These are phyloP conservation scores for Tuber borchii DNA, from an alignment of 495 filamentous ascomycete genomes.

Conservation along the genomic window DNA sequence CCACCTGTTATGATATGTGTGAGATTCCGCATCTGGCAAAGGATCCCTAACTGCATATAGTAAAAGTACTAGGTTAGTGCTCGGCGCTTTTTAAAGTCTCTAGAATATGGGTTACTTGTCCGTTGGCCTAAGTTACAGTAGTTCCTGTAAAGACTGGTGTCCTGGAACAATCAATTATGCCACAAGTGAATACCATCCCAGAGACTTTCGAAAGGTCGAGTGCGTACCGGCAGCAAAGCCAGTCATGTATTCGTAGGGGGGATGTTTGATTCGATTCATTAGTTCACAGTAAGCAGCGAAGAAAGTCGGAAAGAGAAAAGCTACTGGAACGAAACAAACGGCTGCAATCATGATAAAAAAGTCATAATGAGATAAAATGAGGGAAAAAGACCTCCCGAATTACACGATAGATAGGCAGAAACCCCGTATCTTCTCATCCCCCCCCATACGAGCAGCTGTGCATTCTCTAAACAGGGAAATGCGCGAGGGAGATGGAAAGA, in stretches of 20 bases:
- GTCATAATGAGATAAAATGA: background rate
- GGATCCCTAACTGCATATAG: background rate
- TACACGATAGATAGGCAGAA: slow-evolving; percentile 2
- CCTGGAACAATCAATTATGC: background rate
- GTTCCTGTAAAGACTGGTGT: background rate
- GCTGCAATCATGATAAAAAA: slow-evolving; percentile 7
- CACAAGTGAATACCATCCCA: background rate
- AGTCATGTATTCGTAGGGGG: background rate
- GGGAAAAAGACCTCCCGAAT: slow-evolving; percentile 1
- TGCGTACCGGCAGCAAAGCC: background rate
- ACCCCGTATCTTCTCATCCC: background rate
- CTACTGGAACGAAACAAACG: background rate
- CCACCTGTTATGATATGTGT: background rate
- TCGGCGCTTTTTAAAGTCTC: background rate
- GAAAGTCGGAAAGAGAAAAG: slow-evolving; percentile 2
- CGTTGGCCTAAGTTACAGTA: background rate
- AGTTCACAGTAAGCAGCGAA: slow-evolving; percentile 16
- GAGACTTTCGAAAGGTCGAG: background rate
- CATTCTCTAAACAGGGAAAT: slow-evolving; percentile 12
- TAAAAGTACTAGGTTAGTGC: background rate
- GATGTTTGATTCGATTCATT: slow-evolving; percentile 25
- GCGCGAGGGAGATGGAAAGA: background rate
- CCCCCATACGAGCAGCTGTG: background rate
- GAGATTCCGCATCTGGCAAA: background rate
- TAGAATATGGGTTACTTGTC: background rate